Evolutionary conservation across 2,329 filamentous ascomycete genomes (phyloP), one percentile per base, ranked within the genome.

Genomic region (Colletotrichum coccodes): DNA sequence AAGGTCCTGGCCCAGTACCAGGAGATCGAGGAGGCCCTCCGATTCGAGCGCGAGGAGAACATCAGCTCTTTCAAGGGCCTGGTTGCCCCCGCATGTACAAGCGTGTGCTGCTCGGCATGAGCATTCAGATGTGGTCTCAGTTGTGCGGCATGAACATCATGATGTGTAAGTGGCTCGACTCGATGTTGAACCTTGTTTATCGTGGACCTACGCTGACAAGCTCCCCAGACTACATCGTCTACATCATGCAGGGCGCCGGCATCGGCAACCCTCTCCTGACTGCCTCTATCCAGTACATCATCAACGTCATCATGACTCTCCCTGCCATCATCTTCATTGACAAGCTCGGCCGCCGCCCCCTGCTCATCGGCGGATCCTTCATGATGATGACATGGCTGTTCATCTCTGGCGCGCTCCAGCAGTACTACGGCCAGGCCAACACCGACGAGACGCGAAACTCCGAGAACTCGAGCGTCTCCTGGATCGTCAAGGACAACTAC

Each of bases 1-100:
- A 86, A 86, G 72, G 90, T 92, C 4, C 79, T 91, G 0, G 89
- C 89, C 0, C 86, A 92, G 78, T 90, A 88, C 72, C 83, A 86
- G 64, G 90, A 92, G 66, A 89, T 89, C 52, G 81, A 87, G 71
- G 84, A 88, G 62, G 85, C 84, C 2, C 77, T 89, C 32, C 78
- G 81, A 1, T 85, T 87, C 56, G 87, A 90, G 74, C 82, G 84
- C 16, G 86, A 88, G 73, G 80, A 86, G 49, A 82, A 82, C 5
- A 77, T 78, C 23, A 83, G 80, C n/a, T 85, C 83, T 53, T 87
- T 85, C 74, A 79, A 77, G 64, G 84, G 84, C 1, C 77, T 90
- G 1, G 76, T 84, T 21, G 81, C 83, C 65, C 82, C 6, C 81
- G 84, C 18, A 89, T 90, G 72, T 71, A 87, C 63, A 86, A 86